Percentiles rank a stretch among this genome's conserved stretches.
Evolutionary conservation across 2,329 filamentous ascomycete species (phyloP).

Genomic region (Aschersonia sp.): DNA sequence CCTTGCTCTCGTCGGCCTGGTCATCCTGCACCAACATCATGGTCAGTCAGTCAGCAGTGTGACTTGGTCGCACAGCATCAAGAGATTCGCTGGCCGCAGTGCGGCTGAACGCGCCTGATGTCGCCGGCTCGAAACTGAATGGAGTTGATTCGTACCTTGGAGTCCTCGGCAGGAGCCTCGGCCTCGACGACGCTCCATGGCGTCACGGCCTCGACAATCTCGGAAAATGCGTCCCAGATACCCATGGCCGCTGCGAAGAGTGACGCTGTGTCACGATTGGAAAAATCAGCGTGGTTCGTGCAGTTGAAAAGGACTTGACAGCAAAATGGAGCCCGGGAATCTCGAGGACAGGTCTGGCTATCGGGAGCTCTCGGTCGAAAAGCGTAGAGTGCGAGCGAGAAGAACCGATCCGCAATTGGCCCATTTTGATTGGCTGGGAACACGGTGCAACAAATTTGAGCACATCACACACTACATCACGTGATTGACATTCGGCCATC

Average conservation of each 20-base stretch:
- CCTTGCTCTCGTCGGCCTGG: constrained; percentile 38
- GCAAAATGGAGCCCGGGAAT: no score
- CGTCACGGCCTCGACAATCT: constrained; percentile 49
- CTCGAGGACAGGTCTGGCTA: no score
- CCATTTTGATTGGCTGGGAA: constrained; percentile 28
- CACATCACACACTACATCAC: constrained; percentile 9
- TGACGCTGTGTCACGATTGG: constrained; percentile 23
- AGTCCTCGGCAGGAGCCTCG: constrained; percentile 53
- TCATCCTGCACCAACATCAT: constrained; percentile 5
- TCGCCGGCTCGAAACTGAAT: neutral
- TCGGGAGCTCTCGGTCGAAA: neutral
- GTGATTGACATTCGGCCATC: constrained; percentile 5
- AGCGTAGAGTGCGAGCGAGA: constrained; percentile 17
- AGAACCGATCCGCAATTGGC: constrained; percentile 34
- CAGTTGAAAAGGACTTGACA: no score
- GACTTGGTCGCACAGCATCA: no score
- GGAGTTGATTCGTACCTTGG: constrained; percentile 29
- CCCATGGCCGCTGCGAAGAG: constrained; percentile 38
- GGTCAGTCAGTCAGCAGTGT: no score
- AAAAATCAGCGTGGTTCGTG: no score
- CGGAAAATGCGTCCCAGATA: constrained; percentile 50
- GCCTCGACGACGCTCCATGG: constrained; percentile 52
- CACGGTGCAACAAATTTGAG: no score
- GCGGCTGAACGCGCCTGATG: neutral
- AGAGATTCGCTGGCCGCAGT: no score